Conservation (phyloP, 345 rosid species). For the Corchorus olitorius region DNA sequence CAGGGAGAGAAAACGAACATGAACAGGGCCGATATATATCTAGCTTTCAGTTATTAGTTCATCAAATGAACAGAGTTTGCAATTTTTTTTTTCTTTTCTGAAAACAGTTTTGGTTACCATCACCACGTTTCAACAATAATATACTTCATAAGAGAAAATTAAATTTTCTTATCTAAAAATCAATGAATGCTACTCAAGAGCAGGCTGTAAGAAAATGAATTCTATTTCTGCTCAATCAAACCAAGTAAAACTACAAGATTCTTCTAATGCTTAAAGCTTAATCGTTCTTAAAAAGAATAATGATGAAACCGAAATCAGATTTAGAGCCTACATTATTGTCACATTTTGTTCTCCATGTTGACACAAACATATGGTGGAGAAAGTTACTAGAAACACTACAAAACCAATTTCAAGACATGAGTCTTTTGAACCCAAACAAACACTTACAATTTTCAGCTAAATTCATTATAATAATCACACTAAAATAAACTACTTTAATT, state of each 20-base stretch:
- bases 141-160: neutral
- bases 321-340: neutral
- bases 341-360: neutral
- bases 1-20: neutral
- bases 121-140: neutral
- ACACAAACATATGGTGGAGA: neutral
- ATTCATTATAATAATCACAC: neutral
- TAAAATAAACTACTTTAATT: neutral
- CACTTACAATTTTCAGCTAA: neutral
- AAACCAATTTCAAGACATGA: neutral
- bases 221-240: neutral
- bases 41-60: constrained; percentile 1
- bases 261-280: neutral
- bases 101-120: neutral
- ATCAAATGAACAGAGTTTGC: constrained; percentile 12
- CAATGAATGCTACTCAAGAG: neutral
- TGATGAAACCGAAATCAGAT: constrained; percentile 3
- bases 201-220: neutral
- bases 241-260: neutral
- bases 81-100: neutral
- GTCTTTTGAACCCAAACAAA: neutral
- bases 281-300: neutral
- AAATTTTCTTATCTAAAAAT: neutral
- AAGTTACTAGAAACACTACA: neutral
- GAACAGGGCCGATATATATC: neutral